Evolutionary conservation across 108 stramenopile genomes (phyloP).

Genomic region (Discostella pseudostelligera): DNA sequence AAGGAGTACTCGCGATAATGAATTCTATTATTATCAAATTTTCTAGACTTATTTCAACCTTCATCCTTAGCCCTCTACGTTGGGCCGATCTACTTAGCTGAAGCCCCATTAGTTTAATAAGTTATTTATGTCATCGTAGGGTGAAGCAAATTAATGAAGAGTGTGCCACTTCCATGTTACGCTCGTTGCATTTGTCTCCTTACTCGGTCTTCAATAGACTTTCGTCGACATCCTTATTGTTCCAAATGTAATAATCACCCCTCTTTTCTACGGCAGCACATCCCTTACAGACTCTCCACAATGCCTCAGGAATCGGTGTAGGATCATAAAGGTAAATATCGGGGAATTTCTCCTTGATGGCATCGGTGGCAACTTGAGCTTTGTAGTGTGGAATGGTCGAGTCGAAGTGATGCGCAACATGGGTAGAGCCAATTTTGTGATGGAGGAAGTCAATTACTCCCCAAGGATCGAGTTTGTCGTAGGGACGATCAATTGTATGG

Average conservation of each 20-base stretch:
- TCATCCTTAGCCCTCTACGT: too few species aligned
- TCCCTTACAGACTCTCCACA: constrained; percentile 85
- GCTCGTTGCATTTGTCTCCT: not conserved
- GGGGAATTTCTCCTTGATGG: constrained; percentile 83
- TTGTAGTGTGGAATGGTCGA: constrained; percentile 88
- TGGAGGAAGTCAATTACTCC: constrained; percentile 91
- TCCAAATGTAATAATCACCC: constrained; percentile 75
- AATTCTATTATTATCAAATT: too few species aligned
- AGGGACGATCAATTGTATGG: constrained; percentile 96
- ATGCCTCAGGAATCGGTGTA: constrained; percentile 82
- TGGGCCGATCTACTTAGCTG: too few species aligned
- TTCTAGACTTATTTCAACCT: too few species aligned
- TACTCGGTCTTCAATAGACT: constrained; percentile 21
- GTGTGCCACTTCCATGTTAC: too few species aligned
- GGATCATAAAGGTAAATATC: constrained; percentile 83
- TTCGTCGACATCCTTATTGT: constrained; percentile 69
- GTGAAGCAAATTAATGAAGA: too few species aligned
- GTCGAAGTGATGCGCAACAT: constrained; percentile 97
- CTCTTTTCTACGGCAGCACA: constrained; percentile 78
- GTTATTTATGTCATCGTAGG: too few species aligned
- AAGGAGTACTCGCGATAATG: too few species aligned
- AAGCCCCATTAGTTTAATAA: too few species aligned
- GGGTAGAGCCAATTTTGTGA: constrained; percentile 95
- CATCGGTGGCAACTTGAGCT: constrained; percentile 85
- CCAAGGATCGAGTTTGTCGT: constrained; percentile 87